Evolutionary conservation across 2,329 filamentous ascomycete genomes (phyloP).

Genomic region (Bretziella fagacearum): DNA sequence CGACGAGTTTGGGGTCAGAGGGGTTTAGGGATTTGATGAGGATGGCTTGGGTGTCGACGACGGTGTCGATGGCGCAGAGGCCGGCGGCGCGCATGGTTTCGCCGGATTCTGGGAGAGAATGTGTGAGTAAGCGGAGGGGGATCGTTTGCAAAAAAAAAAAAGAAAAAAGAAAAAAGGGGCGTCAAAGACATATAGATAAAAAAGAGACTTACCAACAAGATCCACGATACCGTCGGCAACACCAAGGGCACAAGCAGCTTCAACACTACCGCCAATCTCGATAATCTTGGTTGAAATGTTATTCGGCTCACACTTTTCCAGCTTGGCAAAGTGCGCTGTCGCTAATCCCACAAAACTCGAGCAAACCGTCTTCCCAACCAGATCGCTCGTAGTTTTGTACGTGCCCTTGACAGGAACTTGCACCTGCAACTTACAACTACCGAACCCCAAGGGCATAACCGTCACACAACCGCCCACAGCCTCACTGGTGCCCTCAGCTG

Average conservation of each 20-base stretch:
- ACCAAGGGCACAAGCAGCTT: slow-evolving; percentile 87
- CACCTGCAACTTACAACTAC: slow-evolving; percentile 84
- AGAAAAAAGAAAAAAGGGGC: too few relatives aligned
- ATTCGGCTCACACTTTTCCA: slow-evolving; percentile 40
- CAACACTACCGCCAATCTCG: slow-evolving; percentile 89
- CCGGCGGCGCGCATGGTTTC: slow-evolving; percentile 97
- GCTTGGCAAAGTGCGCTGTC: slow-evolving; percentile 61
- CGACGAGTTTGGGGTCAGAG: slow-evolving; percentile 62
- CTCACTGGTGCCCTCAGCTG: slow-evolving; percentile 24
- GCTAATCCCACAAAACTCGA: slow-evolving; percentile 86
- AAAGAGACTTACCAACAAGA: slow-evolving; percentile 60
- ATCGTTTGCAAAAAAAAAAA: too few relatives aligned
- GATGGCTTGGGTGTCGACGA: slow-evolving; percentile 72
- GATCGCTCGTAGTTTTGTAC: slow-evolving; percentile 51
- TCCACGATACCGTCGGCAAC: slow-evolving; percentile 96
- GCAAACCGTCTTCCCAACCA: slow-evolving; percentile 84
- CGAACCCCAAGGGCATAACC: slow-evolving; percentile 80
- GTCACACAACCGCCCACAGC: slow-evolving; percentile 54
- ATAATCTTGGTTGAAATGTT: slow-evolving; percentile 62
- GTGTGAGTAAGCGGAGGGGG: neutral
- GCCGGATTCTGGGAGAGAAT: slow-evolving; percentile 56
- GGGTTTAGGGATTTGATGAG: slow-evolving; percentile 81
- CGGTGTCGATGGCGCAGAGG: slow-evolving; percentile 83
- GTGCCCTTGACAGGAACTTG: slow-evolving; percentile 79
- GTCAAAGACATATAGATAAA: too few relatives aligned